Conservation (phyloP, 495 filamentous ascomycete genomes). For the Penicillium desertorum region DNA sequence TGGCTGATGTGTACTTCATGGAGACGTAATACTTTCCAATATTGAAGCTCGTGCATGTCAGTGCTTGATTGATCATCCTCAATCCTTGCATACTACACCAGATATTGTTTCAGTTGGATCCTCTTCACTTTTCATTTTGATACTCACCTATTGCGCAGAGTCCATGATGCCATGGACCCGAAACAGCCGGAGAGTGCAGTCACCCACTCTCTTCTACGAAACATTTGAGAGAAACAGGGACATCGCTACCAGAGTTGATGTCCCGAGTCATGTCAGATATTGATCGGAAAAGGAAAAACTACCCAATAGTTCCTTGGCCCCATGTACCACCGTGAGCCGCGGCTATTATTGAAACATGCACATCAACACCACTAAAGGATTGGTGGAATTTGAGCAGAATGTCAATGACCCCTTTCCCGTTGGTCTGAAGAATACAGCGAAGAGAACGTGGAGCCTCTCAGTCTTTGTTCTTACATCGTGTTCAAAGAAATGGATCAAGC, state of each 20-base stretch:
- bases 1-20: conserved; percentile 2
- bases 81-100: neutral
- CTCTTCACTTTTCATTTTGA: neutral
- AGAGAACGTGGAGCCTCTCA: too few species aligned
- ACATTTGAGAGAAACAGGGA: neutral
- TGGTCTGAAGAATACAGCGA: too few species aligned
- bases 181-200: neutral
- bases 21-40: conserved; percentile 1
- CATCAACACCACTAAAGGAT: neutral
- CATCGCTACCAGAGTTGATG: neutral
- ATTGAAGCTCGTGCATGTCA: neutral
- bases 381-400: neutral
- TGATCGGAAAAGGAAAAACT: neutral
- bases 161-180: neutral
- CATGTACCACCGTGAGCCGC: neutral
- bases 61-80: neutral
- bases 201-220: neutral
- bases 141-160: neutral
- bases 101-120: neutral
- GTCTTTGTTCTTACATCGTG: too few species aligned
- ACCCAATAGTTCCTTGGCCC: neutral
- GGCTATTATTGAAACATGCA: neutral
- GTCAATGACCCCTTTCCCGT: too few species aligned
- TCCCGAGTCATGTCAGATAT: neutral
- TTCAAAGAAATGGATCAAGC: too few species aligned